phyloP scores from a whole-genome alignment of 768 basidiomycete species.

The Mycena latifolia region DNA sequence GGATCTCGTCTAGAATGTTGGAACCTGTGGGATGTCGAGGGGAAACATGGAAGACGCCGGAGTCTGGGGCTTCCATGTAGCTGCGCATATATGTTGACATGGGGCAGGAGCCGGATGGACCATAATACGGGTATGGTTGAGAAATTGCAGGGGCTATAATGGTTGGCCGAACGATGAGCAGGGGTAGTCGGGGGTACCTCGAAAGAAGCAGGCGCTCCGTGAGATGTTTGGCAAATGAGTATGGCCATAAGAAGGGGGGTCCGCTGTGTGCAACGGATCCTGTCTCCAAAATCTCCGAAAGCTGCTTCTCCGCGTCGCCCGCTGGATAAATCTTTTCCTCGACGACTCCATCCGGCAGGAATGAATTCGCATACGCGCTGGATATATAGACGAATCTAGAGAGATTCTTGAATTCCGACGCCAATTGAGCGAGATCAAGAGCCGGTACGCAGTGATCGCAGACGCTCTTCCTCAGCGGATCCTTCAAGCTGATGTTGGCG shows the following conservation, averaged over 20 bases:
- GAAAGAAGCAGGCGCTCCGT: constrained; percentile 1
- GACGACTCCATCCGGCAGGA: too few species aligned
- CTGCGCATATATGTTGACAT: constrained; percentile 6
- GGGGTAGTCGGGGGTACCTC: neutral
- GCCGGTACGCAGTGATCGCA: too few species aligned
- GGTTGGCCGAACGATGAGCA: constrained; percentile 19
- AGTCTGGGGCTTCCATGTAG: constrained; percentile 4
- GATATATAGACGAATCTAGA: too few species aligned
- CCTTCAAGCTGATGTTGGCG: too few species aligned
- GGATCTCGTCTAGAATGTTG: constrained; percentile 24
- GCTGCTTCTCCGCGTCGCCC: constrained; percentile 8
- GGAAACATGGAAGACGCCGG: constrained; percentile 1
- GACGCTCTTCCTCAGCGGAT: too few species aligned
- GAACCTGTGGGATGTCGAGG: neutral
- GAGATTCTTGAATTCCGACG: too few species aligned
- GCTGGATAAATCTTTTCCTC: too few species aligned
- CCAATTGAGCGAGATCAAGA: too few species aligned
- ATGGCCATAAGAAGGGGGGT: neutral
- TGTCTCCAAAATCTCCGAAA: constrained; percentile 13
- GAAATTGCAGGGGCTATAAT: constrained; percentile 8
- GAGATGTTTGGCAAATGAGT: constrained; percentile 5
- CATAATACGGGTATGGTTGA: constrained; percentile 15
- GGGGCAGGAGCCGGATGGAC: neutral
- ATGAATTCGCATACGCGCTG: too few species aligned
- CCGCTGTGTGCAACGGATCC: neutral